A percentile compares a stretch with the other conserved stretches of the same genome.
Evolutionary conservation across 148 eudicot species (phyloP).

Genomic region (Diospyros kaki): DNA sequence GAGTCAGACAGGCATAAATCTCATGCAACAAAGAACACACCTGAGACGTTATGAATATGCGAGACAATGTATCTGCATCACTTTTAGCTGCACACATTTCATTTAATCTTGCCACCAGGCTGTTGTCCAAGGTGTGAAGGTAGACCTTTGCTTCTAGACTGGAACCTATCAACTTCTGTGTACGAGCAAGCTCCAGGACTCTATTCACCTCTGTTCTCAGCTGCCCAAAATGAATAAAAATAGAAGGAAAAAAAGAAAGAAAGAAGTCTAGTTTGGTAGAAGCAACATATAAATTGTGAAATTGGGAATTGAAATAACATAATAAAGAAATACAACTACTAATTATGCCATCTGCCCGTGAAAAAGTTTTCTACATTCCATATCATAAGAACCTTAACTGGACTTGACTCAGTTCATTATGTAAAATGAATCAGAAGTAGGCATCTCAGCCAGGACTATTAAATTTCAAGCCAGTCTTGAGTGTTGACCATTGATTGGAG

Average conservation of each 20-base stretch:
- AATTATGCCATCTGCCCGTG: not conserved
- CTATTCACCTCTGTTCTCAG: conserved; percentile 95
- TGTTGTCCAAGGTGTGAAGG: conserved; percentile 56
- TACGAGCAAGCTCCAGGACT: conserved; percentile 82
- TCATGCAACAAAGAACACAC: conserved; percentile 26
- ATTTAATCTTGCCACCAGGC: conserved; percentile 47
- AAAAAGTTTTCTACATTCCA: too few relatives aligned
- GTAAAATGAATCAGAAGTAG: too few relatives aligned
- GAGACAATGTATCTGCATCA: conserved; percentile 74
- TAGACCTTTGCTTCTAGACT: conserved; percentile 95
- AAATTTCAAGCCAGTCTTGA: too few relatives aligned
- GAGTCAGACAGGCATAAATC: not conserved
- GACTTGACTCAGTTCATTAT: too few relatives aligned
- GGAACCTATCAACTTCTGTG: conserved; percentile 81
- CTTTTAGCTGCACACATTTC: conserved; percentile 57
- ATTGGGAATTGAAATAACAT: not conserved
- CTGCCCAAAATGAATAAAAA: conserved; percentile 29
- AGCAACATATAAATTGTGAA: too few relatives aligned
- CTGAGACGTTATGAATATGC: conserved; percentile 95
- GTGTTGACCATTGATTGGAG: too few relatives aligned
- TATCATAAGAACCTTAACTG: too few relatives aligned
- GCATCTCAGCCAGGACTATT: too few relatives aligned
- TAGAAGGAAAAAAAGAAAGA: not conserved
- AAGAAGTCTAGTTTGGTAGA: too few relatives aligned
- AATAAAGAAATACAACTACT: not conserved